A percentile compares a stretch with the other conserved stretches of the same genome.
phyloP scores from a whole-genome alignment of 305 asterid species.

The Stenogyne calaminthoides region DNA sequence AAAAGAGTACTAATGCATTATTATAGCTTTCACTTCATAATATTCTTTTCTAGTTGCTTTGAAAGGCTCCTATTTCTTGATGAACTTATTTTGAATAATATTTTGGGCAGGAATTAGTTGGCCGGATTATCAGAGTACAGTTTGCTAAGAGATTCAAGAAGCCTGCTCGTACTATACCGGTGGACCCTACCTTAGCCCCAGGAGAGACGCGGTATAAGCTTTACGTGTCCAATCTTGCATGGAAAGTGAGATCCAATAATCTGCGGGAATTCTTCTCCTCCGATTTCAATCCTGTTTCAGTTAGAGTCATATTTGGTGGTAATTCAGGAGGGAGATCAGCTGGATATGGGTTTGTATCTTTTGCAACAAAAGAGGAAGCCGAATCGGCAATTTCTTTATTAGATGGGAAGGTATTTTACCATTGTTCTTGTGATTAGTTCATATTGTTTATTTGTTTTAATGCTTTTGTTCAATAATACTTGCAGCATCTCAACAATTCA shows the following conservation, averaged over 20 bases:
- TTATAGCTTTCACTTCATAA: neutral
- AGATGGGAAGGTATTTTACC: conserved; percentile 66
- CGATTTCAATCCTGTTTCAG: conserved; percentile 62
- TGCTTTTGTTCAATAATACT: conserved; percentile 5
- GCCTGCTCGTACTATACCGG: conserved; percentile 50
- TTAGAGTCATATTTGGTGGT: conserved; percentile 68
- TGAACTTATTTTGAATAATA: conserved; percentile 7
- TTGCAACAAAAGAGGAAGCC: conserved; percentile 83
- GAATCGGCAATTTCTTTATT: conserved; percentile 68
- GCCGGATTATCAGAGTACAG: conserved; percentile 75
- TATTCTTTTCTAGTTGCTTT: conserved; percentile 18
- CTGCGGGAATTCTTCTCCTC: conserved; percentile 75
- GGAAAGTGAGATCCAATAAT: conserved; percentile 83
- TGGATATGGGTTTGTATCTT: conserved; percentile 87
- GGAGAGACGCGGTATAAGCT: conserved; percentile 60
- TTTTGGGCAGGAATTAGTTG: conserved; percentile 64
- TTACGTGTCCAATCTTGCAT: conserved; percentile 80
- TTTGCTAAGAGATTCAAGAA: conserved; percentile 71
- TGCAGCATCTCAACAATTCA: conserved; percentile 11
- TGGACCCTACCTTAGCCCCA: conserved; percentile 32
- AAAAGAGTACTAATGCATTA: neutral
- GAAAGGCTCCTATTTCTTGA: conserved; percentile 14
- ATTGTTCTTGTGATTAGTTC: conserved; percentile 16
- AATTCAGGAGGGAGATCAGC: conserved; percentile 74
- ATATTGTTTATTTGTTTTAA: neutral